Percentiles rank a stretch among this genome's conserved stretches.
These are phyloP conservation scores for Chrysoporthe deuterocubensis DNA, from an alignment of 2,329 filamentous ascomycete genomes.

Conservation along the genomic window DNA sequence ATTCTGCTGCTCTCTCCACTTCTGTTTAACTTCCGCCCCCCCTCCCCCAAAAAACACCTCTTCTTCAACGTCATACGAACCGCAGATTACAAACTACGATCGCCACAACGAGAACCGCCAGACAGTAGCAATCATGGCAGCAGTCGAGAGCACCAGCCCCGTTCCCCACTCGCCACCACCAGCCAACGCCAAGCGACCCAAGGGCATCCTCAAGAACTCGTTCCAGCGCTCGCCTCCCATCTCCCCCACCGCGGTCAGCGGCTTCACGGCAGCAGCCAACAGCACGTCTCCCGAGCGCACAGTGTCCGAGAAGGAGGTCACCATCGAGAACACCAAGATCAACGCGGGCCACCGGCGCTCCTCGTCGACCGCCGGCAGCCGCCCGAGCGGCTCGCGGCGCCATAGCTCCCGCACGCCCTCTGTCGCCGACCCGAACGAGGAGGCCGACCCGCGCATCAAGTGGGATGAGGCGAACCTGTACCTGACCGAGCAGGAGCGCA, in stretches of 20 bases:
- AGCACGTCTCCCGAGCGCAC: slow-evolving; percentile 46
- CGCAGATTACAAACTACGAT: background rate
- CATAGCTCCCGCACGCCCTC: slow-evolving; percentile 55
- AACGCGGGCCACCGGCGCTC: slow-evolving; percentile 90
- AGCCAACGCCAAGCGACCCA: slow-evolving; percentile 48
- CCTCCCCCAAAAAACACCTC: background rate
- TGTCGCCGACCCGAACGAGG: slow-evolving; percentile 49
- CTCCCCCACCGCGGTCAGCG: slow-evolving; percentile 45
- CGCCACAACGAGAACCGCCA: background rate
- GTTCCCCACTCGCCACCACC: slow-evolving; percentile 48
- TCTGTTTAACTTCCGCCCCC: slow-evolving; percentile 1
- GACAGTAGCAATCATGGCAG: slow-evolving; percentile 44
- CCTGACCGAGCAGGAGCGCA: slow-evolving; percentile 93
- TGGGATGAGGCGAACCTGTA: slow-evolving; percentile 99
- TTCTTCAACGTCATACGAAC: slow-evolving; percentile 1
- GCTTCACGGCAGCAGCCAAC: slow-evolving; percentile 35
- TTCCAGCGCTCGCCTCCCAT: slow-evolving; percentile 65
- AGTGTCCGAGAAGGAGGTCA: slow-evolving; percentile 81
- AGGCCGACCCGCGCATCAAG: slow-evolving; percentile 76
- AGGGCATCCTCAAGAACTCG: slow-evolving; percentile 89
- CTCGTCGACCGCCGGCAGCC: slow-evolving; percentile 65
- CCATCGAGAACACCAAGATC: slow-evolving; percentile 89
- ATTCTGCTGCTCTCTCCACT: slow-evolving; percentile 7
- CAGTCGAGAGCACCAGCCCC: slow-evolving; percentile 43
- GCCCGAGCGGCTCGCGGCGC: slow-evolving; percentile 69